Conservation (phyloP, 75 land plant genomes). For the Adiantum capillusveneris region DNA sequence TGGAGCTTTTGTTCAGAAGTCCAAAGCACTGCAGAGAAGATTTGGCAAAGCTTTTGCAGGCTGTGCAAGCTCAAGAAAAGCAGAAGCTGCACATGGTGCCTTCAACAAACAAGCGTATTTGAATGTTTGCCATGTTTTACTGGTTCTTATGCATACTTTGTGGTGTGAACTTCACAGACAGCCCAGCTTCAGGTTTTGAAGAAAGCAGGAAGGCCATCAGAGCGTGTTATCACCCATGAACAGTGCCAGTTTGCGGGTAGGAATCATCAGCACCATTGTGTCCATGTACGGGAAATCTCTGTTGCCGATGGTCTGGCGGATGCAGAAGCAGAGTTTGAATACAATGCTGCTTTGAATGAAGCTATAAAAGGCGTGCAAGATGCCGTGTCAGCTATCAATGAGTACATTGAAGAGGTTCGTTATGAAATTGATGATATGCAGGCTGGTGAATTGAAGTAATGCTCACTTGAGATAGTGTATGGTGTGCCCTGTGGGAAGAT, state of each 20-base stretch:
- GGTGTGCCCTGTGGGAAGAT: too few relatives aligned
- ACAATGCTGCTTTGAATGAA: slow-evolving; percentile 70
- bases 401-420: slow-evolving; percentile 67
- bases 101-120: too few relatives aligned
- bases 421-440: slow-evolving; percentile 64
- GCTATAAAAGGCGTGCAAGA: slow-evolving; percentile 72
- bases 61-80: slow-evolving; percentile 74
- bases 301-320: slow-evolving; percentile 76
- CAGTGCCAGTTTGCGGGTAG: slow-evolving; percentile 32
- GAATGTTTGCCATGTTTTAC: too few relatives aligned
- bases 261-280: slow-evolving; percentile 41
- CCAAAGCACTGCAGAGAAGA: slow-evolving; percentile 51
- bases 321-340: slow-evolving; percentile 84
- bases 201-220: slow-evolving; percentile 88
- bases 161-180: slow-evolving; percentile 34
- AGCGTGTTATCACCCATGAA: slow-evolving; percentile 58
- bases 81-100: slow-evolving; percentile 81
- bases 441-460: too few relatives aligned
- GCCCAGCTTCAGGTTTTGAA: slow-evolving; percentile 74
- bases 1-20: slow-evolving; percentile 43
- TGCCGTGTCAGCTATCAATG: slow-evolving; percentile 66
- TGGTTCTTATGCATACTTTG: too few relatives aligned
- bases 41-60: slow-evolving; percentile 46
- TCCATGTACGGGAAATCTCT: slow-evolving; percentile 62
- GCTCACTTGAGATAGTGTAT: too few relatives aligned